phyloP scores from a whole-genome alignment of 306 rosid genomes.

The Clitoria ternatea region DNA sequence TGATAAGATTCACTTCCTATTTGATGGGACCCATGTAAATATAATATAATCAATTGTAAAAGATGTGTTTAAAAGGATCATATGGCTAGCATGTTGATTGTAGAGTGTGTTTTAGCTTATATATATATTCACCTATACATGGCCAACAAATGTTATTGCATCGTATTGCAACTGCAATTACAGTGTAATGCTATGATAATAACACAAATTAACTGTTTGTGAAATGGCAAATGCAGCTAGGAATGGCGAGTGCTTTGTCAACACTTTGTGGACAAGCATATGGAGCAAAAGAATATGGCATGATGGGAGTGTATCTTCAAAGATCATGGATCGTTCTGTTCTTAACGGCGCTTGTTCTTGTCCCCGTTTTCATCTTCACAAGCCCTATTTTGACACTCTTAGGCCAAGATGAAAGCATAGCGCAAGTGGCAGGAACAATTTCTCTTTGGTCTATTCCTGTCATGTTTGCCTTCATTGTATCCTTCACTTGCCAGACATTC shows the following conservation, averaged over 20 bases:
- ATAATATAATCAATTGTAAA: too few relatives aligned
- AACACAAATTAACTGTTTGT: too few relatives aligned
- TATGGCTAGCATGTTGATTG: too few relatives aligned
- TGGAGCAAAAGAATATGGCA: slow-evolving; percentile 51
- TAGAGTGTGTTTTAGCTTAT: too few relatives aligned
- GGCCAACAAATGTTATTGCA: too few relatives aligned
- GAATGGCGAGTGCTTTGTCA: slow-evolving; percentile 72
- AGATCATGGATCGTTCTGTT: slow-evolving; percentile 63
- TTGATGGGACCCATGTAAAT: too few relatives aligned
- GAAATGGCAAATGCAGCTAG: slow-evolving; percentile 38
- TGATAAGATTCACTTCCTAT: too few relatives aligned
- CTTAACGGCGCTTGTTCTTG: slow-evolving; percentile 26
- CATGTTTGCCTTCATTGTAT: slow-evolving; percentile 31
- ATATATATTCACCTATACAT: too few relatives aligned
- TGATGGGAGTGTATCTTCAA: slow-evolving; percentile 67
- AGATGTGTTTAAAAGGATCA: too few relatives aligned
- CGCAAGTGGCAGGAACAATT: slow-evolving; percentile 44
- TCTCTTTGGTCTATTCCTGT: slow-evolving; percentile 49
- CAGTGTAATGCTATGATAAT: too few relatives aligned
- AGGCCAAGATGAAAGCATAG: slow-evolving; percentile 44
- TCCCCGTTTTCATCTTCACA: slow-evolving; percentile 48
- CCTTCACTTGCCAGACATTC: slow-evolving; percentile 60
- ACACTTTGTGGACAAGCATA: slow-evolving; percentile 71
- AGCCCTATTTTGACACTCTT: slow-evolving; percentile 46
- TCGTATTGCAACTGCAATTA: too few relatives aligned